Evolutionary conservation across 2,329 filamentous ascomycete genomes (phyloP).

Genomic region (Aureobasidium melanogenum): DNA sequence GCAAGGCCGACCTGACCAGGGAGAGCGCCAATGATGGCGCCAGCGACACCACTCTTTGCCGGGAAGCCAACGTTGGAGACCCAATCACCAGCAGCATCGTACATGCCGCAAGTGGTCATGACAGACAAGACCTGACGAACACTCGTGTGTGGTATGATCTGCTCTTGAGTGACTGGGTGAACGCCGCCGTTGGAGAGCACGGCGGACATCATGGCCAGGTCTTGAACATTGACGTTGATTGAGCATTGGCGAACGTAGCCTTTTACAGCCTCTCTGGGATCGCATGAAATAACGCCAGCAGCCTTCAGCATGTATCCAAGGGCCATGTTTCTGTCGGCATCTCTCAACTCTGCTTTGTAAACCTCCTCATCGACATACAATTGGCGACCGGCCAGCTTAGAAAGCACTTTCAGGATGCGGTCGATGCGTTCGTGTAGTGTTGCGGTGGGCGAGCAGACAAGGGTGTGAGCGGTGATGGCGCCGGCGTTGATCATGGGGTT

Average conservation of each 20-base stretch:
- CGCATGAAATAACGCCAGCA: constrained; percentile 30
- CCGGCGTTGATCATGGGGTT: constrained; percentile 21
- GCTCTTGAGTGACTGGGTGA: constrained; percentile 27
- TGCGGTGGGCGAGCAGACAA: constrained; percentile 19
- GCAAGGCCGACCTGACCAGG: constrained; percentile 19
- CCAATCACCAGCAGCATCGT: constrained; percentile 34
- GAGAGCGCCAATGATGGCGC: constrained; percentile 17
- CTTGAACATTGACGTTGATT: constrained; percentile 35
- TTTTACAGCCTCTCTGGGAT: constrained; percentile 28
- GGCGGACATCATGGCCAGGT: constrained; percentile 34
- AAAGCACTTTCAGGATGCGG: constrained; percentile 29
- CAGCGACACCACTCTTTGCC: constrained; percentile 28
- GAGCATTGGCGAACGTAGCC: constrained; percentile 35
- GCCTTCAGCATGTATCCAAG: constrained; percentile 35
- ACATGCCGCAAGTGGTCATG: constrained; percentile 37
- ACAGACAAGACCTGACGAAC: constrained; percentile 34
- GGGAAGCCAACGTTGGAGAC: constrained; percentile 32
- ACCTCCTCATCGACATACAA: constrained; percentile 31
- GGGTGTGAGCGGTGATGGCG: constrained; percentile 19
- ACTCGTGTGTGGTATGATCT: constrained; percentile 29
- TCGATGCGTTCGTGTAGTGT: constrained; percentile 29
- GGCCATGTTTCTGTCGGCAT: constrained; percentile 22
- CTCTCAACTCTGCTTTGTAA: constrained; percentile 30
- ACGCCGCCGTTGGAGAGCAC: constrained; percentile 31
- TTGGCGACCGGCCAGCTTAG: constrained; percentile 28